Percentiles rank a stretch among this genome's conserved stretches.
Evolutionary conservation across 2,329 filamentous ascomycete species (phyloP).

Genomic region (Ophioceras dolichostomum): DNA sequence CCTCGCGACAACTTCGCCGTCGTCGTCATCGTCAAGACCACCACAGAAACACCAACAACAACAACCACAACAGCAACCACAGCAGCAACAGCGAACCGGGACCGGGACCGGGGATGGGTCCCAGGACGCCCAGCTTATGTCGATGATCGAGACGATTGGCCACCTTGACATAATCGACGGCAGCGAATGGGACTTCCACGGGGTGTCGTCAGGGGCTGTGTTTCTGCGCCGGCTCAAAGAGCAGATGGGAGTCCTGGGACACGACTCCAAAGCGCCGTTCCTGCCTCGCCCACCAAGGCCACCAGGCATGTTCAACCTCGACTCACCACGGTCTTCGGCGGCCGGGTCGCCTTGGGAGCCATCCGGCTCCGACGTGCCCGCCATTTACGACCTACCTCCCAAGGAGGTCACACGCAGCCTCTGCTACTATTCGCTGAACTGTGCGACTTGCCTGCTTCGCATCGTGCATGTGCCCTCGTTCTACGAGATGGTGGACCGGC

Average conservation of each 20-base stretch:
- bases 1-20: conserved; percentile 4
- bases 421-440: conserved; percentile 43
- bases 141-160: conserved; percentile 90
- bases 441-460: conserved; percentile 46
- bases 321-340: conserved; percentile 50
- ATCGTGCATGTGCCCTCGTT: conserved; percentile 77
- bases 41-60: conserved; percentile 7
- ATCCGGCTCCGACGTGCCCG: conserved; percentile 18
- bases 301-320: conserved; percentile 43
- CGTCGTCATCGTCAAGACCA: background rate
- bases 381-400: conserved; percentile 57
- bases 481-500: conserved; percentile 60
- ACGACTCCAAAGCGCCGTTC: conserved; percentile 47
- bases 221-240: conserved; percentile 82
- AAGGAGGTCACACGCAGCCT: conserved; percentile 40
- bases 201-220: conserved; percentile 80
- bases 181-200: conserved; percentile 91
- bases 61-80: no score
- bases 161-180: conserved; percentile 84
- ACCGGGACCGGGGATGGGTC: conserved; percentile 23
- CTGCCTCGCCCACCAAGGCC: conserved; percentile 37
- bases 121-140: conserved; percentile 67
- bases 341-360: conserved; percentile 53
- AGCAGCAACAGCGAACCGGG: no score
- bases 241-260: conserved; percentile 66